Base-by-base conservation (phyloP, 2,329 filamentous ascomycete species). In the Ambrosiella cleistominuta region DNA sequence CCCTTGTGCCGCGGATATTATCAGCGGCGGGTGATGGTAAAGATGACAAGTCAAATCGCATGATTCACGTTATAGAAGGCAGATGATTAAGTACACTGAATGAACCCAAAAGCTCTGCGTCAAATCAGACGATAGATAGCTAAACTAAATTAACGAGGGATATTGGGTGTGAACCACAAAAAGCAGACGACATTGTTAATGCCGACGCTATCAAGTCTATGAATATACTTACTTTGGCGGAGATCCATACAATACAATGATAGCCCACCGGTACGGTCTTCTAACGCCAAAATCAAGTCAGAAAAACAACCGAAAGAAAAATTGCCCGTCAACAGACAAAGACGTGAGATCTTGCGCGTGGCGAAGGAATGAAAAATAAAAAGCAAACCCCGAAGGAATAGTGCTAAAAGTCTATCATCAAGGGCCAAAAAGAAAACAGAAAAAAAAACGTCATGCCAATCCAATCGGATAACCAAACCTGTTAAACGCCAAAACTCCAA, bases 401-500 rank as follows among this genome's bases (percentile, higher is more conserved):
- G 51, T n/a, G 8, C 37, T 2, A 37, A 42, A 13, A 19, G 45
- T 38, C 13, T 15, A 51, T 13, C 19, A 12, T 40, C 40, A 60
- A 37, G 19, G 40, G 49, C n/a, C 36, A 57, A 57, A 17, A 40
- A 54, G 45, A 52, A 54, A 52, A 37, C 36, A 19, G n/a, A 53
- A n/a, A 15, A 53, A 39, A 49, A 50, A 9, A 17, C 56, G 40
- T 9, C 40, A 52, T 44, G 17, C 56, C 44, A 15, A 47, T 47
- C 44, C 44, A 47, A 17, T n/a, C 15, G 1, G n/a, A 17, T 8
- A 47, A 47, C 44, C 44, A 8, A 47, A 47, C 2, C 44, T 11
- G 7, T 5, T 2, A 13, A 47, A 47, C 15, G n/a, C 44, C 44
- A 9, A 50, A 27, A 35, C 17, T 39, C 8, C 45, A 11, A 54